Evolutionary conservation across 2,329 filamentous ascomycete species (phyloP).

Genomic region (Tolypocladium guangdongense): DNA sequence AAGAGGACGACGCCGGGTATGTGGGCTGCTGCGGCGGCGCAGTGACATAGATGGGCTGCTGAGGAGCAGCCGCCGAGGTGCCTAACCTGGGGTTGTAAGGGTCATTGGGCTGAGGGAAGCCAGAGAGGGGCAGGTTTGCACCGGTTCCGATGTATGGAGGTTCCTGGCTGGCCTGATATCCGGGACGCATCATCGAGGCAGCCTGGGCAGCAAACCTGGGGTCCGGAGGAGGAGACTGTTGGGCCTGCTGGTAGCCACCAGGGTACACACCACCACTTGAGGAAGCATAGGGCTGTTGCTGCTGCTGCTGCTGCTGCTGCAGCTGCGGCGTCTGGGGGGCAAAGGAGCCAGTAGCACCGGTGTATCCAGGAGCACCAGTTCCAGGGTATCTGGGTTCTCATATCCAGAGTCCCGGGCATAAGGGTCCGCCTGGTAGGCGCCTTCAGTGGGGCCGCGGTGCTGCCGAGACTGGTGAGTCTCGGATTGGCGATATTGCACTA

Average conservation of each 20-base stretch:
- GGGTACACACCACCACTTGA: constrained; percentile 20
- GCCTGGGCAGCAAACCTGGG: constrained; percentile 20
- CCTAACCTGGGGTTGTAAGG: constrained; percentile 20
- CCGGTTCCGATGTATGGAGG: constrained; percentile 24
- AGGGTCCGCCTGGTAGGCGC: constrained; percentile 21
- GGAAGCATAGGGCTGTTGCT: constrained; percentile 15
- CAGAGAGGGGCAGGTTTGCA: constrained; percentile 21
- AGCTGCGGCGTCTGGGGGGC: constrained; percentile 1
- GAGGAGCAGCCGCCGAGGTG: constrained; percentile 17
- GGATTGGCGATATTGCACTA: constrained; percentile 47
- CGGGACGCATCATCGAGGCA: constrained; percentile 19
- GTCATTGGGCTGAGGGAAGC: constrained; percentile 13
- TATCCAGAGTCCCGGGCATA: constrained; percentile 31
- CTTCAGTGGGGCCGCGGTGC: constrained; percentile 34
- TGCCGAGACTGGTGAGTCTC: constrained; percentile 38
- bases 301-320: constrained; percentile 11
- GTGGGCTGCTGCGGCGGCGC: constrained; percentile 17
- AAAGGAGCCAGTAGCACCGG: constrained; percentile 29
- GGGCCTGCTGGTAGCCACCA: constrained; percentile 18
- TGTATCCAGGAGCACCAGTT: constrained; percentile 37
- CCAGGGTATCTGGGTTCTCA: constrained; percentile 38
- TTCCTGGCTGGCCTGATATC: constrained; percentile 19
- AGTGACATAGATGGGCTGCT: constrained; percentile 22
- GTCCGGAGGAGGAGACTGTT: constrained; percentile 22
- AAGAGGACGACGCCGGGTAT: constrained; percentile 20